A percentile compares a stretch with the other conserved stretches of the same genome.
Conservation (phyloP, 345 rosid genomes). For the Brassica rapa region DNA sequence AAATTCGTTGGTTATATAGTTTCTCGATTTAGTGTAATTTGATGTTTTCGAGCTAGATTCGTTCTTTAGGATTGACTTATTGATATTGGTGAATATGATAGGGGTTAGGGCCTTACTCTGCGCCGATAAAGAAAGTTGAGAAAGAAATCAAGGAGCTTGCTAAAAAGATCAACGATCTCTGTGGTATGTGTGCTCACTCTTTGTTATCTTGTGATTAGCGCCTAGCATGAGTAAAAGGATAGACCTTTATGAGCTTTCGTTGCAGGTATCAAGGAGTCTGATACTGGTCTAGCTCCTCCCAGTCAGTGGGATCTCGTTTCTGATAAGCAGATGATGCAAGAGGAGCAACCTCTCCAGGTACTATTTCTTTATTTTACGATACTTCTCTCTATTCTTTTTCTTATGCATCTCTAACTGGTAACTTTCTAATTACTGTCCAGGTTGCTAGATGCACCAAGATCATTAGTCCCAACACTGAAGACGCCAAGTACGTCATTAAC, state of each 20-base stretch:
- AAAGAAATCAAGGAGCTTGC: conserved; percentile 93
- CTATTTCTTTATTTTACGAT: background rate
- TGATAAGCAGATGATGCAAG: conserved; percentile 99
- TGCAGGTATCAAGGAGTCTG: conserved; percentile 94
- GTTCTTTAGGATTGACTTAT: background rate
- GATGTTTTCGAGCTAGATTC: conserved; percentile 19
- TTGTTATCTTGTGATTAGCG: background rate
- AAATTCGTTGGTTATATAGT: background rate
- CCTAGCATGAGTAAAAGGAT: background rate
- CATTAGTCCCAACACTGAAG: conserved; percentile 91
- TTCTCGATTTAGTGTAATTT: background rate
- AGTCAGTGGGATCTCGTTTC: conserved; percentile 99
- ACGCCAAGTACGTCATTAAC: conserved; percentile 92
- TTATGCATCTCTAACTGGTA: background rate
- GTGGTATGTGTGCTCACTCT: conserved; percentile 62
- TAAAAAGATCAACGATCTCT: conserved; percentile 81
- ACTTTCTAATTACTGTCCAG: conserved; percentile 35
- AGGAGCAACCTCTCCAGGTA: conserved; percentile 94
- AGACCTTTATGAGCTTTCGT: background rate
- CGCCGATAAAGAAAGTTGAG: conserved; percentile 81
- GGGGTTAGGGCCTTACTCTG: conserved; percentile 67
- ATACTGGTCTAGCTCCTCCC: conserved; percentile 94
- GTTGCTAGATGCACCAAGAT: conserved; percentile 98
- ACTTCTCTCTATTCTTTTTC: background rate
- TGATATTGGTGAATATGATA: conserved; percentile 15